These are phyloP conservation scores for Aspergillus ellipticus DNA, from an alignment of 495 filamentous ascomycete genomes.

Conservation along the genomic window DNA sequence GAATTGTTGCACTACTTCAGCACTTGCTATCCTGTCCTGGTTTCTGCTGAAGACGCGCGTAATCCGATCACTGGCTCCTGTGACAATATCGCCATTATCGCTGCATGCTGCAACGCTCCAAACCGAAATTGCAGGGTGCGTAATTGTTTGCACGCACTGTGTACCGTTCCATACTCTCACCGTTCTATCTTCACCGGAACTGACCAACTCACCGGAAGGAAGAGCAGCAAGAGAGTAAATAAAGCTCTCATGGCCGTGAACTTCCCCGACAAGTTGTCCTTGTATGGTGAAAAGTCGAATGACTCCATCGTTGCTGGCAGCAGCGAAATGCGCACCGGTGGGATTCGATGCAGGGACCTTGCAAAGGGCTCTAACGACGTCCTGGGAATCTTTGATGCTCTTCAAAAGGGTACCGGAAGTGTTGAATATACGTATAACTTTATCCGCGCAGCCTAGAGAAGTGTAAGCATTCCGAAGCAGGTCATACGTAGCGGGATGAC, in stretches of 20 bases:
- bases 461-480: constrained; percentile 5
- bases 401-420: constrained; percentile 58
- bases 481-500: not conserved
- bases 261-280: constrained; percentile 65
- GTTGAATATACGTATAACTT: constrained; percentile 78
- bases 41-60: constrained; percentile 80
- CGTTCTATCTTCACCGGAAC: constrained; percentile 90
- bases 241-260: constrained; percentile 90
- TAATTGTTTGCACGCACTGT: constrained; percentile 91
- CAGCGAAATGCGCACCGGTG: constrained; percentile 81
- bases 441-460: constrained; percentile 71
- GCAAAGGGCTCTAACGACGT: constrained; percentile 84
- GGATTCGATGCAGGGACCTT: constrained; percentile 71
- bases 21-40: constrained; percentile 63
- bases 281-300: constrained; percentile 80
- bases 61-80: constrained; percentile 84
- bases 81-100: constrained; percentile 86
- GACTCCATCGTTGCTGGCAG: constrained; percentile 82
- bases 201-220: constrained; percentile 83
- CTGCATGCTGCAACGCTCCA: constrained; percentile 82
- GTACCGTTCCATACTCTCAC: constrained; percentile 79
- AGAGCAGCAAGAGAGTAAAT: constrained; percentile 81
- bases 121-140: constrained; percentile 94
- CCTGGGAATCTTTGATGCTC: constrained; percentile 66
- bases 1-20: constrained; percentile 59